Evolutionary conservation across 106 monocot genomes (phyloP).

Genomic region (Dioscorea zingiberensis): DNA sequence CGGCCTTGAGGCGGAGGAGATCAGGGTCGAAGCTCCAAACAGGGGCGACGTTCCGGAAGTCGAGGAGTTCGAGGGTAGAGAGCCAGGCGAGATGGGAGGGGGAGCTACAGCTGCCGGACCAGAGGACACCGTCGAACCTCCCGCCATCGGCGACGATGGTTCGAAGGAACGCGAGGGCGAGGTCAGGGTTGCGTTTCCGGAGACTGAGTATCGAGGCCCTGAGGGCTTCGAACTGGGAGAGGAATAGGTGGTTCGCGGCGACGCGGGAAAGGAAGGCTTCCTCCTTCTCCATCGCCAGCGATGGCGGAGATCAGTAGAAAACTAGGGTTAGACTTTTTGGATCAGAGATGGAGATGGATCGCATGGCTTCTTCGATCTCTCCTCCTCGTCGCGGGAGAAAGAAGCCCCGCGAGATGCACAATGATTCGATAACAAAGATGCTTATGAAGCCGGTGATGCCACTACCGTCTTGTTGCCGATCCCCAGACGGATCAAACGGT

Average conservation of each 20-base stretch:
- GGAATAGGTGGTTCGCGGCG: constrained; percentile 84
- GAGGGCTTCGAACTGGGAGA: constrained; percentile 84
- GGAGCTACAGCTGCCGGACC: constrained; percentile 48
- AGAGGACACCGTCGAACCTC: constrained; percentile 57
- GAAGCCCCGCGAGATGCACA: no score
- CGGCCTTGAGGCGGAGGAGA: constrained; percentile 20
- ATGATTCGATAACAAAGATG: no score
- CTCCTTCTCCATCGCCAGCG: constrained; percentile 48
- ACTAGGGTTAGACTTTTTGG: constrained; percentile 4
- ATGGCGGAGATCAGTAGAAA: background rate
- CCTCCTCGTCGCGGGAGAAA: no score
- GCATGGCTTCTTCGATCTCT: background rate
- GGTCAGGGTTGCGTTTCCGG: constrained; percentile 46
- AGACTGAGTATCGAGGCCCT: constrained; percentile 72
- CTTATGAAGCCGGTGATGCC: no score
- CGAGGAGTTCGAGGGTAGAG: constrained; percentile 51
- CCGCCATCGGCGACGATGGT: constrained; percentile 57
- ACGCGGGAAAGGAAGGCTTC: constrained; percentile 63
- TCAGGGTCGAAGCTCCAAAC: constrained; percentile 8
- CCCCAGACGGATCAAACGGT: no score
- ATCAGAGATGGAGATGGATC: constrained; percentile 1
- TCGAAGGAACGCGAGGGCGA: constrained; percentile 51
- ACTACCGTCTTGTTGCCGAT: no score
- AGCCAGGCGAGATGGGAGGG: constrained; percentile 83
- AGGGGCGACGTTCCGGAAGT: constrained; percentile 11